Percentiles rank a stretch among this genome's conserved stretches.
These are phyloP conservation scores for Leccinum incarnatum DNA, from an alignment of 768 basidiomycete genomes.

Conservation along the genomic window DNA sequence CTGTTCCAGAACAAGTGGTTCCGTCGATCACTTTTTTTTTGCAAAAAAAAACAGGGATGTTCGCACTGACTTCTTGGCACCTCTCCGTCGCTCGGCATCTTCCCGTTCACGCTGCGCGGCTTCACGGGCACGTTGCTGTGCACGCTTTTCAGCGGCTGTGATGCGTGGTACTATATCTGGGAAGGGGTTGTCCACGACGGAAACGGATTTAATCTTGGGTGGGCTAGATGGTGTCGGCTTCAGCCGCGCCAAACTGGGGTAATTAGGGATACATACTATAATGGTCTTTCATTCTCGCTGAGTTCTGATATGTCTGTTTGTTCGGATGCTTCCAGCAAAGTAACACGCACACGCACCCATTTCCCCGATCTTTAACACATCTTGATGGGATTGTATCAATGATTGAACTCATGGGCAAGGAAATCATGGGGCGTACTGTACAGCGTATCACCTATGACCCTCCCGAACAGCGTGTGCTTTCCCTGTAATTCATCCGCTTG, in stretches of 20 bases:
- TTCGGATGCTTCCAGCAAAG: not conserved
- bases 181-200: slow-evolving; percentile 91
- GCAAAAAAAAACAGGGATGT: not conserved
- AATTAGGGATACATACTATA: slow-evolving; percentile 57
- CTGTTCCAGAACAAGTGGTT: slow-evolving; percentile 38
- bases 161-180: slow-evolving; percentile 94
- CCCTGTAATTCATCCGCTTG: slow-evolving; percentile 90
- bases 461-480: slow-evolving; percentile 94
- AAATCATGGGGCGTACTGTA: slow-evolving; percentile 59
- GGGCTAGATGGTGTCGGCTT: slow-evolving; percentile 50
- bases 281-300: slow-evolving; percentile 67
- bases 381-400: slow-evolving; percentile 36
- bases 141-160: slow-evolving; percentile 87
- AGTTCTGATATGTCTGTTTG: slow-evolving; percentile 48
- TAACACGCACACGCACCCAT: slow-evolving; percentile 54
- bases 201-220: slow-evolving; percentile 83
- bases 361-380: slow-evolving; percentile 89
- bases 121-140: slow-evolving; percentile 79
- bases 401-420: not conserved
- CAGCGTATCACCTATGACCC: slow-evolving; percentile 81
- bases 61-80: slow-evolving; percentile 79
- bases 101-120: slow-evolving; percentile 76
- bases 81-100: slow-evolving; percentile 64
- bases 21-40: not conserved
- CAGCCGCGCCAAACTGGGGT: not conserved